Conservation (phyloP, 805 yeast species). For the Candida peoriensis region DNA sequence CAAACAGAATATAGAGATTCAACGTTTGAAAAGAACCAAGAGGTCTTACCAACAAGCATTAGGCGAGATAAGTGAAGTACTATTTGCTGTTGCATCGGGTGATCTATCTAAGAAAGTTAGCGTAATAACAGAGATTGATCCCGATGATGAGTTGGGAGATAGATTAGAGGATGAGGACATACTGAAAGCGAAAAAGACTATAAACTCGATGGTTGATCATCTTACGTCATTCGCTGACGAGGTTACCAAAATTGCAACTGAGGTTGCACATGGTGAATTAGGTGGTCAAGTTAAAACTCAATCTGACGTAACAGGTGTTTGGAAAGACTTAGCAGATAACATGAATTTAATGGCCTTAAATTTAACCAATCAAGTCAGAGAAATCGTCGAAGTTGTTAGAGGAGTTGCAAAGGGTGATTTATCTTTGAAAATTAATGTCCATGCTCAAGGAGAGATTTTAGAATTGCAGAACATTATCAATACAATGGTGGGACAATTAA, state of each 20-base stretch:
- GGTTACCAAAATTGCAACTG: slow-evolving; percentile 82
- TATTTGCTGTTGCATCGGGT: slow-evolving; percentile 81
- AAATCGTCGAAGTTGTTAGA: slow-evolving; percentile 83
- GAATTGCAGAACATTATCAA: slow-evolving; percentile 84
- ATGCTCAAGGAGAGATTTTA: slow-evolving; percentile 86
- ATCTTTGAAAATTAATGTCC: slow-evolving; percentile 78
- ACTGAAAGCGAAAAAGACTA: slow-evolving; percentile 73
- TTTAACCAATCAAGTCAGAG: slow-evolving; percentile 83
- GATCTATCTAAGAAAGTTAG: slow-evolving; percentile 72
- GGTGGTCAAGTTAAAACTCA: slow-evolving; percentile 85
- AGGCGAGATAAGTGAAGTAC: slow-evolving; percentile 74
- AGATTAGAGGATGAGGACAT: slow-evolving; percentile 76
- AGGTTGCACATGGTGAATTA: slow-evolving; percentile 82
- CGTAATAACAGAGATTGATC: not conserved
- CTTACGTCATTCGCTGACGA: slow-evolving; percentile 79
- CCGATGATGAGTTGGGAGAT: slow-evolving; percentile 34
- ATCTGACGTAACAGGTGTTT: slow-evolving; percentile 70
- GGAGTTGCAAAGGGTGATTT: slow-evolving; percentile 87
- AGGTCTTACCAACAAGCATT: slow-evolving; percentile 6
- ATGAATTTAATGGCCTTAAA: slow-evolving; percentile 89
- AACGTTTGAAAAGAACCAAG: not conserved
- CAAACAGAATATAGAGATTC: slow-evolving; percentile 2
- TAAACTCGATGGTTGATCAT: slow-evolving; percentile 84
- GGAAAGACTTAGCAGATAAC: slow-evolving; percentile 84
- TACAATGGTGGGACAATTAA: slow-evolving; percentile 86